Evolutionary conservation across 108 stramenopile species (phyloP).

Genomic region (Skeletonema costatum): DNA sequence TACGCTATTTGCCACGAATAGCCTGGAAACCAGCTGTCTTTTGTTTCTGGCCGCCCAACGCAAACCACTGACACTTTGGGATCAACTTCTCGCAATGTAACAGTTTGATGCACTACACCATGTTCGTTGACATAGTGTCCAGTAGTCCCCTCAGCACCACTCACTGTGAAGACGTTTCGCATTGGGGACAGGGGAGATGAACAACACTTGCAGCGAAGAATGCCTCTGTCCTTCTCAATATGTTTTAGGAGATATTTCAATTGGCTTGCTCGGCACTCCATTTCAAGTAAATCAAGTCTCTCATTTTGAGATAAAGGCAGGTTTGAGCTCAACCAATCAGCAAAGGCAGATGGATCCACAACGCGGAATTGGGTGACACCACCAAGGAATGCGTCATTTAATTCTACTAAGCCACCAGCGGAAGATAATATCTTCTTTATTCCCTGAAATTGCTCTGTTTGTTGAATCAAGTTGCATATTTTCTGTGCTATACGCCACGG

Average conservation of each 20-base stretch:
- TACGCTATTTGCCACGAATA: conserved; percentile 75
- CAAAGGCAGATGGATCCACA: conserved; percentile 53
- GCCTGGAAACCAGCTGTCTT: conserved; percentile 80
- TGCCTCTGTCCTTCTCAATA: conserved; percentile 32
- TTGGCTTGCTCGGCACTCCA: conserved; percentile 51
- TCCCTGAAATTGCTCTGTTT: conserved; percentile 32
- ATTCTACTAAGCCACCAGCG: conserved; percentile 20
- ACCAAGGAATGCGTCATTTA: background rate
- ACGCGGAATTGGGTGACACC: conserved; percentile 14
- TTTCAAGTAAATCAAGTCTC: conserved; percentile 60
- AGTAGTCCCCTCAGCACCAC: conserved; percentile 77
- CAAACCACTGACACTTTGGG: conserved; percentile 43
- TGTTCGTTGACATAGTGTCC: conserved; percentile 82
- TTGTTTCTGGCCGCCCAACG: conserved; percentile 60
- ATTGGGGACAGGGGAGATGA: conserved; percentile 39
- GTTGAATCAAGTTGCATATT: conserved; percentile 40
- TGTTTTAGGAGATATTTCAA: conserved; percentile 46
- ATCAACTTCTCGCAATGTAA: conserved; percentile 64
- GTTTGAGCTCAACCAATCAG: conserved; percentile 80
- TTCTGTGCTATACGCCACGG: conserved; percentile 63
- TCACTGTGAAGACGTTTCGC: conserved; percentile 63
- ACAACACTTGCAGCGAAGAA: conserved; percentile 66
- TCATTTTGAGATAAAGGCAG: conserved; percentile 68
- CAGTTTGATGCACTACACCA: conserved; percentile 80
- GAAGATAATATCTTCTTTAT: conserved; percentile 47